Percentiles rank a stretch among this genome's conserved stretches.
Conservation (phyloP, 73 alveolate species). For the Stentor coeruleus region DNA sequence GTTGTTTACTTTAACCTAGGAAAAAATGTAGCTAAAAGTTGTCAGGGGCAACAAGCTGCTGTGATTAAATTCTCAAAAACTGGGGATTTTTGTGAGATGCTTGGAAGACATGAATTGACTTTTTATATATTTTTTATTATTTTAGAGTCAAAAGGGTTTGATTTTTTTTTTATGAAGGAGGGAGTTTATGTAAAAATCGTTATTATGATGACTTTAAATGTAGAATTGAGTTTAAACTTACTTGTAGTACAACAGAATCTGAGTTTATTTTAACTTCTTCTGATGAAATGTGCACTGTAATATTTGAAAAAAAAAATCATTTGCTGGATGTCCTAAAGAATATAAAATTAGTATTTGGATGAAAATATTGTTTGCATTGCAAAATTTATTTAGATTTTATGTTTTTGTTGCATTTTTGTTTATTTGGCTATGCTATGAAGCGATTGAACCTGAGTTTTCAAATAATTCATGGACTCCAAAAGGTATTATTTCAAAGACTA, state of each 20-base stretch:
- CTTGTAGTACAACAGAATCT: not conserved
- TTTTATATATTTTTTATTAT: not conserved
- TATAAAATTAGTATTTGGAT: not conserved
- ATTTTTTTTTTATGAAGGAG: not conserved
- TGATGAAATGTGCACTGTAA: not conserved
- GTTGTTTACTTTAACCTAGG: not conserved
- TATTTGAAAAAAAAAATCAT: not conserved
- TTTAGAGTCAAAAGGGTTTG: not conserved
- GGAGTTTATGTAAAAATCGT: constrained; percentile 7
- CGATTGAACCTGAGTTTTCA: not conserved
- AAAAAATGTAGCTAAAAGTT: not conserved
- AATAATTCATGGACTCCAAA: too few species aligned
- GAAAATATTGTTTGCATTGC: not conserved
- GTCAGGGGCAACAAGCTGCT: constrained; percentile 20
- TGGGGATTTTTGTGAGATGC: not conserved
- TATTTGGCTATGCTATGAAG: not conserved
- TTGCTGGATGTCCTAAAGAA: not conserved
- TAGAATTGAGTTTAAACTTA: not conserved
- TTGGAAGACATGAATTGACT: constrained; percentile 13
- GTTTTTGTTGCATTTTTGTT: not conserved
- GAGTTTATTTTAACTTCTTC: not conserved
- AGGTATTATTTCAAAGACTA: too few species aligned
- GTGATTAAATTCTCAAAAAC: not conserved
- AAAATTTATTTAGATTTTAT: not conserved
- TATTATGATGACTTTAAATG: not conserved